Evolutionary conservation across 2,329 filamentous ascomycete species (phyloP).

Genomic region (Neopestalotiopsis rosae): DNA sequence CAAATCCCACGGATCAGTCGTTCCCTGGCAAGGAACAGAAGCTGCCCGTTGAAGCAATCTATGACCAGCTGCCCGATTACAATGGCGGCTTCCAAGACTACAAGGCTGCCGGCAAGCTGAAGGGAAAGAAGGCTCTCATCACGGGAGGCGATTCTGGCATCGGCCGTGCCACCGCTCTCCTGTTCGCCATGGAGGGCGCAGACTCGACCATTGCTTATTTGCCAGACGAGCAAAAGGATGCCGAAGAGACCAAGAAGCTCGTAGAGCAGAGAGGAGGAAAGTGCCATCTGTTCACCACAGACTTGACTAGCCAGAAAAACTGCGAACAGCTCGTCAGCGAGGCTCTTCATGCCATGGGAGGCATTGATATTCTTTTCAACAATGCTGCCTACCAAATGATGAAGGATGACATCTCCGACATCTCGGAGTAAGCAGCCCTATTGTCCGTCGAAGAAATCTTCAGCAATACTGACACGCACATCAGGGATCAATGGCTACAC

Average conservation of each 20-base stretch:
- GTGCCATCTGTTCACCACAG: slow-evolving; percentile 67
- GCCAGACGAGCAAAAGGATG: slow-evolving; percentile 77
- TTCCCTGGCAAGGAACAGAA: slow-evolving; percentile 50
- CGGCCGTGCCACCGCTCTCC: slow-evolving; percentile 74
- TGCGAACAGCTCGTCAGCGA: slow-evolving; percentile 74
- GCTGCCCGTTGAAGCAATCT: slow-evolving; percentile 63
- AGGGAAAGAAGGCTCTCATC: slow-evolving; percentile 77
- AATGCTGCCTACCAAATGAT: slow-evolving; percentile 81
- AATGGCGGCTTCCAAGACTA: slow-evolving; percentile 74
- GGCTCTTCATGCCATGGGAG: slow-evolving; percentile 68
- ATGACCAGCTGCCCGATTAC: slow-evolving; percentile 69
- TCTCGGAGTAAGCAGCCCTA: slow-evolving; percentile 63
- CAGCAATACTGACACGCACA: background rate
- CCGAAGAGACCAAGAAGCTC: slow-evolving; percentile 72
- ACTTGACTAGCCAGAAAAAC: slow-evolving; percentile 69
- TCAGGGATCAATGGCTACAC: slow-evolving; percentile 75
- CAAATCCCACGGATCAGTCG: slow-evolving; percentile 38
- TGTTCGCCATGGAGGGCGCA: slow-evolving; percentile 83
- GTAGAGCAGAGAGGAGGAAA: slow-evolving; percentile 72
- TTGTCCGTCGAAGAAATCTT: background rate
- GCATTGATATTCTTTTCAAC: slow-evolving; percentile 76
- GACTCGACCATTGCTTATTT: slow-evolving; percentile 76
- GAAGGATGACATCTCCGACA: slow-evolving; percentile 71
- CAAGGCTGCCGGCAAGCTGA: slow-evolving; percentile 76
- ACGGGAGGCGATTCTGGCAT: slow-evolving; percentile 84